phyloP scores from a whole-genome alignment of 169 alveolate species.

The Plasmodium inui region DNA sequence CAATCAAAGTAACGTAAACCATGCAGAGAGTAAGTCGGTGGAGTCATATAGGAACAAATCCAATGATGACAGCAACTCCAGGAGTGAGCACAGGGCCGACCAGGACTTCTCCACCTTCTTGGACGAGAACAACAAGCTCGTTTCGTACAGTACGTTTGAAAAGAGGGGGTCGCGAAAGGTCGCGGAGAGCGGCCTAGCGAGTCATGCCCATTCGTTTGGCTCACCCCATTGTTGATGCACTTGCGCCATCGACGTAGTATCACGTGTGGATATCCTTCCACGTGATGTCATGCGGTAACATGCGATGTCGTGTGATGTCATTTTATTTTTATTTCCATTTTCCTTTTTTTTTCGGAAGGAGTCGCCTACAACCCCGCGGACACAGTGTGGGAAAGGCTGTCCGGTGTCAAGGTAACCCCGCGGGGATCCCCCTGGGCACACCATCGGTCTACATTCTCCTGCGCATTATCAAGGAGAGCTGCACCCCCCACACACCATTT shows the following conservation, averaged over 20 bases:
- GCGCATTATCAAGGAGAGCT: background rate
- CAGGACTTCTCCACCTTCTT: constrained; percentile 50
- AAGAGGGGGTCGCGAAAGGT: background rate
- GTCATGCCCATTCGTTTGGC: background rate
- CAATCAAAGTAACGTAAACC: background rate
- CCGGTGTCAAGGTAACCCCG: constrained; percentile 57
- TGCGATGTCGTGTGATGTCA: background rate
- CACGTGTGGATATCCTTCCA: background rate
- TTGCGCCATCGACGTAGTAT: background rate
- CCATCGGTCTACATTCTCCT: background rate
- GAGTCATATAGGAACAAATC: background rate
- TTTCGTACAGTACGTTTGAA: constrained; percentile 47
- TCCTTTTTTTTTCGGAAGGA: constrained; percentile 13
- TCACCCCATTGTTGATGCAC: background rate
- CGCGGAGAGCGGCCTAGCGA: background rate
- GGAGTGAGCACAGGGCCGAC: constrained; percentile 10
- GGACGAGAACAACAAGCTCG: constrained; percentile 61
- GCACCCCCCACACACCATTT: background rate
- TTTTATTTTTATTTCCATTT: background rate
- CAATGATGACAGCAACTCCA: background rate
- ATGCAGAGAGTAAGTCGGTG: background rate
- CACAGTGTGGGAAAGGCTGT: constrained; percentile 64
- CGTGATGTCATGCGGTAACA: no score
- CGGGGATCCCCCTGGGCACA: background rate
- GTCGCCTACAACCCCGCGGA: constrained; percentile 66